Evolutionary conservation across 345 rosid species (phyloP), one percentile per base, ranked within the genome.

Genomic region (Moringa oleifera): DNA sequence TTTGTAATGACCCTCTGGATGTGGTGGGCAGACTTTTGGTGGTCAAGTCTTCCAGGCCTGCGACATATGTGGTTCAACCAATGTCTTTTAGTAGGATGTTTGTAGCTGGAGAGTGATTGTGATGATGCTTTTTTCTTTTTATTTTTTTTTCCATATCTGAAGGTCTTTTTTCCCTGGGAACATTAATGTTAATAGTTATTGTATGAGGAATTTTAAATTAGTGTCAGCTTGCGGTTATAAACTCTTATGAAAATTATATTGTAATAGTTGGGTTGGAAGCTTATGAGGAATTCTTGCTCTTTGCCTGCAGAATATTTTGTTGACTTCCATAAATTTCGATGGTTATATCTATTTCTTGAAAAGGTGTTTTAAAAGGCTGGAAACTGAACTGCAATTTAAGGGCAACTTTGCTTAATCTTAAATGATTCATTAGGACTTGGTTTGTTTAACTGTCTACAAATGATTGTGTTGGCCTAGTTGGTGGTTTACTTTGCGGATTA

Each of bases 51-150:
- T 66, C 55, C 69, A 55, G 63, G 58, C 69, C 69, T 58, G 47
- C 59, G 51, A 54, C 65, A 50, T 51, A 59, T 65, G 61, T 57
- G 61, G 62, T 79, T 79, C 68, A 68, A 57, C 71, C 73, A 47
- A 1, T 62, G 61, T 71, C 25, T 62, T 61, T 59, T 75, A 73
- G 62, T 75, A 71, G 71, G 69, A 72, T 68, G 81, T 68, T 66
- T 66, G 78, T 77, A 79, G 80, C 62, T 58, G 82, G 83, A 78
- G 78, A 75, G 81, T 75, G 81, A 61, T 75, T 80, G 88, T 78
- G 81, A 57, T 80, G 79, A 58, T 72, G 68, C 58, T 56, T 69
- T 20, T 58, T 70, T 66, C 2, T 23, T n/a, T 20, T 57, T 66
- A 49, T 25, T 60, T 31, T 47, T 58, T 23, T 63, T 74, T 63